These are phyloP conservation scores for Coprinellus aureogranulatus DNA, from an alignment of 768 basidiomycete genomes.

Conservation along the genomic window DNA sequence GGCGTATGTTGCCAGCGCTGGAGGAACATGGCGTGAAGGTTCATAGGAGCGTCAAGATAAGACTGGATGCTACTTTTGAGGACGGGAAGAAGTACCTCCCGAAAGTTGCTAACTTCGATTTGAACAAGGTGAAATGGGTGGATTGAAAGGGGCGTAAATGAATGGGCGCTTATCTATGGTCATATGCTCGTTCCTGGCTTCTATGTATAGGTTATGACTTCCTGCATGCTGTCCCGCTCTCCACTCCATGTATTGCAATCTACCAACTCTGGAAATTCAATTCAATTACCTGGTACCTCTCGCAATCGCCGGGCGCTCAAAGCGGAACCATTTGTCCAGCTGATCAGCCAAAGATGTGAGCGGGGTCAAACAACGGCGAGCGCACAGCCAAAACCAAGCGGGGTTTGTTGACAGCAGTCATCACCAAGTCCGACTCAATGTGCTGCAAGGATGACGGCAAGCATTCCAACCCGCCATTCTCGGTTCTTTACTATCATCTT, in stretches of 20 bases:
- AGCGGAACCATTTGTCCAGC: too few species aligned
- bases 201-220: neutral
- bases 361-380: too few species aligned
- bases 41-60: slow-evolving; percentile 50
- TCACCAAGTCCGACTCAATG: too few species aligned
- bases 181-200: neutral
- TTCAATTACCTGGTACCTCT: too few species aligned
- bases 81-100: slow-evolving; percentile 36
- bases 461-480: too few species aligned
- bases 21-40: slow-evolving; percentile 37
- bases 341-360: too few species aligned
- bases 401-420: too few species aligned
- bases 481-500: too few species aligned
- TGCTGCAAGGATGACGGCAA: too few species aligned
- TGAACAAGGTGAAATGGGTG: slow-evolving; percentile 32
- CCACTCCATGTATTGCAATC: neutral
- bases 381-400: too few species aligned
- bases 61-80: slow-evolving; percentile 48
- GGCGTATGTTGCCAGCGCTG: slow-evolving; percentile 42
- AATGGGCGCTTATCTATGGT: neutral
- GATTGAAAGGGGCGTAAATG: slow-evolving; percentile 23
- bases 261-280: too few species aligned
- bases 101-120: slow-evolving; percentile 31
- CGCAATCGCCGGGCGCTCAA: too few species aligned
- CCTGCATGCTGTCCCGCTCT: neutral